Evolutionary conservation across 805 yeast genomes (phyloP), one percentile per base, ranked within the genome.

Genomic region (Yarrowia yakushimensis): DNA sequence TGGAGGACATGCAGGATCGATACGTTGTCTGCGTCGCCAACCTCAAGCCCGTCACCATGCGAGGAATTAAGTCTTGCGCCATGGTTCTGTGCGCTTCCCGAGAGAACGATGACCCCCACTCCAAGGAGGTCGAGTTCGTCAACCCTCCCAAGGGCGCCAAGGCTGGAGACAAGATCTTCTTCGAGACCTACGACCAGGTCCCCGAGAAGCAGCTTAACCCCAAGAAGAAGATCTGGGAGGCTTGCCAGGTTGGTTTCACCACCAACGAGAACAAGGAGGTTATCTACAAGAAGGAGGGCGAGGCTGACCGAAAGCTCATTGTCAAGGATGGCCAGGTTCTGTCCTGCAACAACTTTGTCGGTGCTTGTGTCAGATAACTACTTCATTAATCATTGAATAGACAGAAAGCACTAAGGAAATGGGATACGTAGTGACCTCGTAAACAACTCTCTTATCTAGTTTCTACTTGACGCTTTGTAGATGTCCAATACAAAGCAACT

Each of bases 201-300:
- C 98, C 99, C 67, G 96, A 91, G 77, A 84, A 89, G 71, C 93
- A 86, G 72, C 81, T 94, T 77, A 93, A 93, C 79, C 98, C 99
- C 70, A 94, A 94, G 86, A 94, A 94, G 88, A 94, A 94, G 83
- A 81, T 92, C 66, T 94, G 97, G 96, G 99, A 94, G 82, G 82
- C 92, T 60, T 80, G 88, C 67, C 99, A 94, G 81, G 98, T 97
- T 60, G 80, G 82, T 65, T 92, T 94, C 81, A 79, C 93, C 63
- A 93, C 98, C 30, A 84, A 80, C 67, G 94, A 84, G 41, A 77
- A 79, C 54, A 81, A 85, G 64, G 88, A 88, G 72, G 97, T 93
- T 43, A 81, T 89, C 65, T 93, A 83, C 81, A 87, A 87, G 71
- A 86, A 80, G 69, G 84, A 80, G 28, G 96, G 96, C 67, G 85